Evolutionary conservation across 768 basidiomycete species (phyloP), one percentile per base, ranked within the genome.

Genomic region (Tephrocybe sp.): DNA sequence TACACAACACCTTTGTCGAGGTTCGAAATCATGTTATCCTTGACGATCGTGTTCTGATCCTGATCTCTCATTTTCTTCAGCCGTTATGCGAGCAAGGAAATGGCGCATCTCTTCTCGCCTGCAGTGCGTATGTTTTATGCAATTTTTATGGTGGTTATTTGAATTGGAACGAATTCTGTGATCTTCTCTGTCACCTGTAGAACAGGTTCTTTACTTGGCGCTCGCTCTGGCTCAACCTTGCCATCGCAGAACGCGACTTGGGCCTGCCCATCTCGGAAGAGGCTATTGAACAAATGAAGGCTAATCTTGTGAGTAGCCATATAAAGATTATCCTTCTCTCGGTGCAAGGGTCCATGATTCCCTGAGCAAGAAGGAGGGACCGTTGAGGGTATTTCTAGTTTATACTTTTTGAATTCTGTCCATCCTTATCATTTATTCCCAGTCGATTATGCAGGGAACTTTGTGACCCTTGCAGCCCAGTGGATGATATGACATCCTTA

Each of bases 1-100:
- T 91, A 91, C 57, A 88, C 90, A 60, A 89, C 88, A 2, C 89
- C 88, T 3, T 77, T 91, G 29, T 82, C 88, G 18, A 91, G 88
- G 88, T 88, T 19, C 53, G 67, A 34, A 64, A n/a, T n/a, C 27
- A 4, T 16, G 13, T 15, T 8, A 21, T 12, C 25, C 18, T 16
- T 34, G n/a, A n/a, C n/a, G 29, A 46, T 49, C 13, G 23, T 49
- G 27, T 38, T 39, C 30, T 36, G 44, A 41, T 45, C 31, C 44
- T 56, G 34, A 59, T 47, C 10, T 41, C 19, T 38, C 33, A 40
- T 27, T 23, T n/a, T 37, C 45, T 50, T 24, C 60, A 97, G 94
- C 63, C 94, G 95, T 42, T 99, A 98, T 89, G 97, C 97, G 16
- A 95, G 91, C 76, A 94, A 94, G 68, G 94, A 98, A 72, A 98